Base-by-base conservation (phyloP, 1,284 basidiomycete species). In the Cutaneotrichosporon cyanovorans region DNA sequence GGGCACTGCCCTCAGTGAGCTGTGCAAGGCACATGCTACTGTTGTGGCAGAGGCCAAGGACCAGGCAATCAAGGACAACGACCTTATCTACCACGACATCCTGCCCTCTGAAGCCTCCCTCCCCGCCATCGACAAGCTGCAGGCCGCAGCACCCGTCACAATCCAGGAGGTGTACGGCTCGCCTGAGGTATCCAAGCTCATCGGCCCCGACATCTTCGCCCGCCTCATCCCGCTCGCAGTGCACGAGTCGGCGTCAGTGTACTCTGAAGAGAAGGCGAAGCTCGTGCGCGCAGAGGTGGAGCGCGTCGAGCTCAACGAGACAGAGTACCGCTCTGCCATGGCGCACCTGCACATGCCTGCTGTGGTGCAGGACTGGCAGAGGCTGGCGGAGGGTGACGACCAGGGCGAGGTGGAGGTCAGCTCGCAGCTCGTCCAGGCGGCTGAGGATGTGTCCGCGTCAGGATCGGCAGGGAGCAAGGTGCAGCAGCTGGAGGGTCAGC, bases 191-290 rank as follows among this genome's bases (percentile, higher is more conserved):
- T 89, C 96, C 69, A 89, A 88, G 71, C 81, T 92, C 37, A 93
- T 98, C 54, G 93, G 95, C 0, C 81, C 82, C 5, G 93, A 97
- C 68, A 78, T 97, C 50, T 97, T 99, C 70, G 70, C 82, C 51
- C 80, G 83, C 34, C 80, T 99, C 2, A 80, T 99, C 19, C 93
- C 95, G 7, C 75, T 98, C 28, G 87, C 87, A 53, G 91, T 99
- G 5, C 92, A 97, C 68, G 91, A 97, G 73, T 87, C 85, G 56
- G 92, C 95, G 6, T 88, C 84, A 48, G 82, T 98, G 15, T 99
- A 98, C 71, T 93, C 89, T 1, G 93, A 99, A 69, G 95, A 99
- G 74, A 97, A 98, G 73, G 95, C 93, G 14, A 97, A 98, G 72
- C 76, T 99, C 20, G 88, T 90, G 1, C 78, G 95, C 32, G 81